Evolutionary conservation across 2,329 filamentous ascomycete genomes (phyloP).

Genomic region (Aspergillus sp.): DNA sequence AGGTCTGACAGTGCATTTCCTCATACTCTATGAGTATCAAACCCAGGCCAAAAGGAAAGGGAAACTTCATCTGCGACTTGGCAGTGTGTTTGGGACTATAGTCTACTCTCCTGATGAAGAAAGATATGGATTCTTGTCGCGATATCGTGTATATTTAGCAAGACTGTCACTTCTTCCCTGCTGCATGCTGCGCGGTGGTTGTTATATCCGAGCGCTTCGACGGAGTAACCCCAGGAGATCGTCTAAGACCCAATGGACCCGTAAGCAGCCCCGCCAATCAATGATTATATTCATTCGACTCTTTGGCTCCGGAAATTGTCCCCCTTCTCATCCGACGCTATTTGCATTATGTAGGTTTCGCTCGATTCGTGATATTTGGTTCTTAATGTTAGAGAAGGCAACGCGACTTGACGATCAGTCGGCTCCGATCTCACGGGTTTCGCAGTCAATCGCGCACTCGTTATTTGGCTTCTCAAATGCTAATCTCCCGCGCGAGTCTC

Average conservation of each 20-base stretch:
- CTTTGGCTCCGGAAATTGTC: conserved; percentile 7
- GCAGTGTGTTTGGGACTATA: background rate
- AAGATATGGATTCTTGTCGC: too few relatives aligned
- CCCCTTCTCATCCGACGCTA: background rate
- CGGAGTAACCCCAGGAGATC: conserved; percentile 2
- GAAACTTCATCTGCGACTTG: background rate
- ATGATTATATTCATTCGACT: background rate
- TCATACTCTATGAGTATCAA: background rate
- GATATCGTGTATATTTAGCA: background rate
- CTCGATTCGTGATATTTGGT: background rate
- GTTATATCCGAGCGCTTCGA: background rate
- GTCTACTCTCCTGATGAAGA: background rate
- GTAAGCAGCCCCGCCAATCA: background rate
- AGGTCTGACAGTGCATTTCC: background rate
- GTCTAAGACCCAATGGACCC: background rate
- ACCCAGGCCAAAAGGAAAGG: background rate
- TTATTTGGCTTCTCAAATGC: background rate
- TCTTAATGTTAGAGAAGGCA: background rate
- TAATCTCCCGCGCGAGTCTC: background rate
- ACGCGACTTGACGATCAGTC: background rate
- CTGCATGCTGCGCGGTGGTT: background rate
- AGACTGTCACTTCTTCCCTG: background rate
- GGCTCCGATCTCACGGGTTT: background rate
- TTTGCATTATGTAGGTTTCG: conserved; percentile 2
- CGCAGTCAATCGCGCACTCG: background rate